Conservation (phyloP, 2,329 filamentous ascomycete genomes). For the Didymella segeticola region DNA sequence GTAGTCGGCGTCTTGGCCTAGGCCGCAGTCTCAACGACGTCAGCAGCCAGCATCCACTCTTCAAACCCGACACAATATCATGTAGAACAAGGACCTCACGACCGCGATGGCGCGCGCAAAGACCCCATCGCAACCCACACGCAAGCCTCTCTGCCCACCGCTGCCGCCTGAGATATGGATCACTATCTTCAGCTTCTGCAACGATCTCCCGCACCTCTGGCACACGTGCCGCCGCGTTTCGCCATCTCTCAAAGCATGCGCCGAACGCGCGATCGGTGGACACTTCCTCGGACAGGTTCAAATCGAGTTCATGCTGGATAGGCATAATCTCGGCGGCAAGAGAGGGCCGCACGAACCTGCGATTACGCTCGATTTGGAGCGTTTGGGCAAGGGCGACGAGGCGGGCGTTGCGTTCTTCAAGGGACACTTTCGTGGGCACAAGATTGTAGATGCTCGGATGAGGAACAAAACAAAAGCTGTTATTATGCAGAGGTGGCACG, state of each 20-base stretch:
- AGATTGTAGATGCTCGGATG: neutral
- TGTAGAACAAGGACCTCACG: neutral
- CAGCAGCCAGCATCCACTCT: too few relatives aligned
- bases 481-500: conserved; percentile 36
- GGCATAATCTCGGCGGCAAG: conserved; percentile 44
- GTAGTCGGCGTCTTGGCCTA: too few relatives aligned
- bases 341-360: conserved; percentile 31
- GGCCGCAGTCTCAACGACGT: too few relatives aligned
- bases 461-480: conserved; percentile 5
- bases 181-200: conserved; percentile 39
- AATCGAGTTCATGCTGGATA: conserved; percentile 41
- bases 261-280: conserved; percentile 39
- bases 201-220: conserved; percentile 43
- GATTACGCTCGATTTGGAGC: conserved; percentile 28
- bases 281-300: conserved; percentile 27
- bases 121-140: neutral
- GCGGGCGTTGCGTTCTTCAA: conserved; percentile 24
- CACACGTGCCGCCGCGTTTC: conserved; percentile 39
- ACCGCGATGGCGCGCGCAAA: conserved; percentile 10
- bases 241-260: conserved; percentile 33
- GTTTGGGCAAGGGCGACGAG: conserved; percentile 21
- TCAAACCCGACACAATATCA: too few relatives aligned
- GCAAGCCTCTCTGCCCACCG: conserved; percentile 25
- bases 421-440: conserved; percentile 21
- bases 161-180: conserved; percentile 47